phyloP scores from a whole-genome alignment of 768 basidiomycete genomes.

The Lentinula sp. region DNA sequence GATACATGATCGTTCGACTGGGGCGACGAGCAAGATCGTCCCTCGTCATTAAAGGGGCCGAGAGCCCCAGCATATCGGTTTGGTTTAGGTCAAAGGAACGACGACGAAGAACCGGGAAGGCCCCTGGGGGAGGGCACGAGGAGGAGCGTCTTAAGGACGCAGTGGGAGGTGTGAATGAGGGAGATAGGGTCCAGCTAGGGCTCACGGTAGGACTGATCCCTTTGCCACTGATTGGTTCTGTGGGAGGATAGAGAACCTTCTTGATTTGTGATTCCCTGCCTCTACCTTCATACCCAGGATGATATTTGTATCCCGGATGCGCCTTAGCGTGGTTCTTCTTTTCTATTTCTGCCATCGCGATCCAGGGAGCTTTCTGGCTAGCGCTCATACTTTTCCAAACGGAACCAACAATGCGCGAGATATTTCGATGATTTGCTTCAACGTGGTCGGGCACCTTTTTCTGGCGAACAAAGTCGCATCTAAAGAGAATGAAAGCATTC shows the following conservation, averaged over 20 bases:
- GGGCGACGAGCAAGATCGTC: conserved; percentile 29
- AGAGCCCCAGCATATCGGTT: conserved; percentile 7
- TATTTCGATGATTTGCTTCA: conserved; percentile 63
- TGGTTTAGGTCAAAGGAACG: conserved; percentile 7
- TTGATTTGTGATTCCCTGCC: conserved; percentile 4
- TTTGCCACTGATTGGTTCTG: background rate
- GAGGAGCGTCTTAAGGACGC: conserved; percentile 28
- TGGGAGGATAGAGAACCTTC: background rate
- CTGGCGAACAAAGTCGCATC: conserved; percentile 66
- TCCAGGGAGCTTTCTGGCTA: conserved; percentile 42
- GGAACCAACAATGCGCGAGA: conserved; percentile 59
- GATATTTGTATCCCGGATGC: conserved; percentile 41
- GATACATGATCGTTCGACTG: conserved; percentile 25
- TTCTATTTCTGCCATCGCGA: conserved; percentile 42
- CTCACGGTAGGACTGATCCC: background rate
- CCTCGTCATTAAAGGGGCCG: conserved; percentile 15
- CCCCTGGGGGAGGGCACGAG: conserved; percentile 34
- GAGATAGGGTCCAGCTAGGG: background rate
- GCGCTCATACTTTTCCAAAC: conserved; percentile 57
- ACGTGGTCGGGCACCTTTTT: conserved; percentile 47
- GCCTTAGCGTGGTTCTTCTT: conserved; percentile 33
- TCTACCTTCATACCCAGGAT: conserved; percentile 15
- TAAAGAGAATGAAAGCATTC: conserved; percentile 78
- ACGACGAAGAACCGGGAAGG: conserved; percentile 18
- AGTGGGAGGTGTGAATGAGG: conserved; percentile 9